These are phyloP conservation scores for Aureobasidium sp. DNA, from an alignment of 2,329 filamentous ascomycete genomes.

Conservation along the genomic window DNA sequence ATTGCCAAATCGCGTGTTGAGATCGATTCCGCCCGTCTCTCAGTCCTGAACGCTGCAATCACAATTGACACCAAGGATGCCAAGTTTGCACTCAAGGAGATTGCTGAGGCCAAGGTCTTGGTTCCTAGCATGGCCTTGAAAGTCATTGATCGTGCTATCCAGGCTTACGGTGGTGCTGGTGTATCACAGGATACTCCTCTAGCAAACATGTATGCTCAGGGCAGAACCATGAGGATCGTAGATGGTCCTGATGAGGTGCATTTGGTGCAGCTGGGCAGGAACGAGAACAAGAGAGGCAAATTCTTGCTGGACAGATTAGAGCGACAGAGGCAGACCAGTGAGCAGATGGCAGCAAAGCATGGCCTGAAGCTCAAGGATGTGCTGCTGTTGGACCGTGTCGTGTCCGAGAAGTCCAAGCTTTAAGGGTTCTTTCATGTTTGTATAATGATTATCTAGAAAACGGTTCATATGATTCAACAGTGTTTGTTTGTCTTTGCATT, in stretches of 20 bases:
- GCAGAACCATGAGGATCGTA: conserved; percentile 27
- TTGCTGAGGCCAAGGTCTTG: conserved; percentile 89
- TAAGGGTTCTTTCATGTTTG: conserved; percentile 15
- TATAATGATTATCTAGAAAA: neutral
- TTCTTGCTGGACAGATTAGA: conserved; percentile 51
- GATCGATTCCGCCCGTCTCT: conserved; percentile 81
- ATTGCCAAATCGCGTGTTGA: conserved; percentile 87
- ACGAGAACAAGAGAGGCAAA: conserved; percentile 64
- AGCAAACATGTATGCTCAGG: conserved; percentile 44
- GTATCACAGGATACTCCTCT: conserved; percentile 92
- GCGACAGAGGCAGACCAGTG: conserved; percentile 56
- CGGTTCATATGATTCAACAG: neutral
- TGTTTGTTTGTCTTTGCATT: neutral
- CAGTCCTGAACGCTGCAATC: conserved; percentile 90
- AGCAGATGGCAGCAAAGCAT: conserved; percentile 56
- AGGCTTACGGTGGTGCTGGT: conserved; percentile 84
- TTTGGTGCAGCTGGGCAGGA: conserved; percentile 67
- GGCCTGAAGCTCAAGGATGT: conserved; percentile 35
- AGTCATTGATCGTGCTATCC: conserved; percentile 89
- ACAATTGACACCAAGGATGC: conserved; percentile 86
- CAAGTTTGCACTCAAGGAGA: conserved; percentile 85
- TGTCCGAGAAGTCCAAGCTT: conserved; percentile 32
- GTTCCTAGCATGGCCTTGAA: conserved; percentile 73
- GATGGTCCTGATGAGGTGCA: conserved; percentile 98
- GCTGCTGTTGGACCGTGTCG: conserved; percentile 33